Evolutionary conservation across 164 flowering plant species (phyloP).

Genomic region (Santalum album): DNA sequence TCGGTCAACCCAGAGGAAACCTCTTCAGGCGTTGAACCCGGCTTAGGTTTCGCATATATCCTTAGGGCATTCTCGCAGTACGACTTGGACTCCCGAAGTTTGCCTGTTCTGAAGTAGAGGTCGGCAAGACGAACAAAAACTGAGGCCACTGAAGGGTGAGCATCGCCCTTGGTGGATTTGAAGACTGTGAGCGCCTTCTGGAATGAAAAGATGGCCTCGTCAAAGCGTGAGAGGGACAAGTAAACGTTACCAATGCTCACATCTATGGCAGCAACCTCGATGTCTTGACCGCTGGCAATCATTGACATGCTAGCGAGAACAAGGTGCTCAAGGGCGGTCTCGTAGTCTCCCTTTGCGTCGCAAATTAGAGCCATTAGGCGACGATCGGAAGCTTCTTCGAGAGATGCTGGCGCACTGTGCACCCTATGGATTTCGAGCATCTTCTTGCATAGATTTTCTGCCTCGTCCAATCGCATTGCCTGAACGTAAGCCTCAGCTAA

Average conservation of each 20-base stretch:
- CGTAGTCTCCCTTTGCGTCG: conserved; percentile 31
- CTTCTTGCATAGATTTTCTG: conserved; percentile 25
- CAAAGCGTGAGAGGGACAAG: conserved; percentile 24
- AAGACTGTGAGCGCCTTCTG: conserved; percentile 37
- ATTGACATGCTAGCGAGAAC: conserved; percentile 40
- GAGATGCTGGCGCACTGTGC: conserved; percentile 23
- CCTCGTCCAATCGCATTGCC: conserved; percentile 36
- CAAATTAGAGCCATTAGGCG: conserved; percentile 34
- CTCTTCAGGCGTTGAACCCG: conserved; percentile 29
- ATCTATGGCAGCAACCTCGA: conserved; percentile 36
- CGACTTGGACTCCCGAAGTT: conserved; percentile 32
- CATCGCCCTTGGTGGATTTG: conserved; percentile 31
- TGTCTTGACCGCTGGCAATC: conserved; percentile 33
- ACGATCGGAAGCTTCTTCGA: conserved; percentile 34
- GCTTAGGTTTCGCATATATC: conserved; percentile 24
- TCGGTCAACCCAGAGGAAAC: conserved; percentile 28
- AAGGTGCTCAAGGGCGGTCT: conserved; percentile 35
- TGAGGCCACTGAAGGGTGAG: conserved; percentile 34
- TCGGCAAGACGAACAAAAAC: conserved; percentile 33
- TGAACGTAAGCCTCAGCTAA: conserved; percentile 35
- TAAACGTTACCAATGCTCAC: conserved; percentile 29
- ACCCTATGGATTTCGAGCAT: conserved; percentile 24
- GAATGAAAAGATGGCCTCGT: conserved; percentile 35
- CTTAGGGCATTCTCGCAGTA: conserved; percentile 39
- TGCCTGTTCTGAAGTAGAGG: conserved; percentile 30